Evolutionary conservation across 2,329 filamentous ascomycete species (phyloP).

Genomic region (Pseudocercospora eumusae): DNA sequence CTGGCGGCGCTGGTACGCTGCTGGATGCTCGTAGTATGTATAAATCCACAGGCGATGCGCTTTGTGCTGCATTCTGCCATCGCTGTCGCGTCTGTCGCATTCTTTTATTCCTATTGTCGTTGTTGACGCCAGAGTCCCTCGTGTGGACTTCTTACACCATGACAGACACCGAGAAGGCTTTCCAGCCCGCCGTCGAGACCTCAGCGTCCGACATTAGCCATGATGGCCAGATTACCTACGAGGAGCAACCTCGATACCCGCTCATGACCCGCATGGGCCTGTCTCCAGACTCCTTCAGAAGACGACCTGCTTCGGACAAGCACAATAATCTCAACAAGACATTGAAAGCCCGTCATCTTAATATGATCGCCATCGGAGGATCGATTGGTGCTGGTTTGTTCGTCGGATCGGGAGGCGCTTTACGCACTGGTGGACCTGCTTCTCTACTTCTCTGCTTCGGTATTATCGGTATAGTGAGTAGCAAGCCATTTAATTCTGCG

Average conservation of each 20-base stretch:
- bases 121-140: not conserved
- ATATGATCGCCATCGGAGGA: slow-evolving; percentile 41
- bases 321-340: slow-evolving; percentile 40
- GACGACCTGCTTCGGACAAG: slow-evolving; percentile 35
- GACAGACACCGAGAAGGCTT: slow-evolving; percentile 27
- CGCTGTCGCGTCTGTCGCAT: slow-evolving; percentile 1
- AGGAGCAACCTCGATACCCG: slow-evolving; percentile 14
- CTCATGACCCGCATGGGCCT: slow-evolving; percentile 38
- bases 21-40: slow-evolving; percentile 11
- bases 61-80: not conserved
- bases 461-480: slow-evolving; percentile 39
- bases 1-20: slow-evolving; percentile 15
- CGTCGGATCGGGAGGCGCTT: slow-evolving; percentile 53
- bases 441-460: slow-evolving; percentile 40
- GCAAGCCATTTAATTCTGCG: not conserved
- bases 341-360: slow-evolving; percentile 36
- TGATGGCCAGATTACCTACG: slow-evolving; percentile 26
- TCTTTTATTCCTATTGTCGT: not conserved
- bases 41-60: slow-evolving; percentile 13
- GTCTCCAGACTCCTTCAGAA: slow-evolving; percentile 37
- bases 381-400: slow-evolving; percentile 58
- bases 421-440: slow-evolving; percentile 53
- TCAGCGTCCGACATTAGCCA: slow-evolving; percentile 19
- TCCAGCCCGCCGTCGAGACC: slow-evolving; percentile 17
- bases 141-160: not conserved